A percentile compares a stretch with the other conserved stretches of the same genome.
These are phyloP conservation scores for Monilinia laxa DNA, from an alignment of 2,329 filamentous ascomycete genomes.

Conservation along the genomic window DNA sequence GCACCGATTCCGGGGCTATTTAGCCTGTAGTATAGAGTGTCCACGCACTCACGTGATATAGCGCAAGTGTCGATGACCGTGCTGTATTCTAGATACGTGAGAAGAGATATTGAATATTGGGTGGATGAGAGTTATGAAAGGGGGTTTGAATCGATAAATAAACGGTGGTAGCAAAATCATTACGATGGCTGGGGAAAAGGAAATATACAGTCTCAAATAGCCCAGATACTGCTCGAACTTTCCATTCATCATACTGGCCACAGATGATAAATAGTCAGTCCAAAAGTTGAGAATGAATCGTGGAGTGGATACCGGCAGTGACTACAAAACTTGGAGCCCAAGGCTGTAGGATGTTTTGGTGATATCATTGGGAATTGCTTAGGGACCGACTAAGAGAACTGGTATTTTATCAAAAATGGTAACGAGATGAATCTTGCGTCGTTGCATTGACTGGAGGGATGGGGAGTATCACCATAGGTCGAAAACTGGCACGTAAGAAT, in stretches of 20 bases:
- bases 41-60: background rate
- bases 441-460: background rate
- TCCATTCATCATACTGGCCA: background rate
- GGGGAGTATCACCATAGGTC: no score
- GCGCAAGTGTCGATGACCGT: background rate
- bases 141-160: background rate
- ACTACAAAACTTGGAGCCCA: background rate
- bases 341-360: rapidly evolving
- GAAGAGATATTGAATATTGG: background rate
- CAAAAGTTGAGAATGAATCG: background rate
- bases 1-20: background rate
- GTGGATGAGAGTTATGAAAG: no score
- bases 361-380: background rate
- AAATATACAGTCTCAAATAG: background rate
- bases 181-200: background rate
- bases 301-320: background rate
- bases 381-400: background rate
- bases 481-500: background rate
- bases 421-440: background rate
- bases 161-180: background rate
- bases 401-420: background rate
- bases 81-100: background rate
- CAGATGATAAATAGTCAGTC: background rate
- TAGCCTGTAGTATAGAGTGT: background rate
- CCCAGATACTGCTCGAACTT: background rate